Evolutionary conservation across 2,329 filamentous ascomycete genomes (phyloP), one percentile per base, ranked within the genome.

Genomic region (Juglanconis oblonga): DNA sequence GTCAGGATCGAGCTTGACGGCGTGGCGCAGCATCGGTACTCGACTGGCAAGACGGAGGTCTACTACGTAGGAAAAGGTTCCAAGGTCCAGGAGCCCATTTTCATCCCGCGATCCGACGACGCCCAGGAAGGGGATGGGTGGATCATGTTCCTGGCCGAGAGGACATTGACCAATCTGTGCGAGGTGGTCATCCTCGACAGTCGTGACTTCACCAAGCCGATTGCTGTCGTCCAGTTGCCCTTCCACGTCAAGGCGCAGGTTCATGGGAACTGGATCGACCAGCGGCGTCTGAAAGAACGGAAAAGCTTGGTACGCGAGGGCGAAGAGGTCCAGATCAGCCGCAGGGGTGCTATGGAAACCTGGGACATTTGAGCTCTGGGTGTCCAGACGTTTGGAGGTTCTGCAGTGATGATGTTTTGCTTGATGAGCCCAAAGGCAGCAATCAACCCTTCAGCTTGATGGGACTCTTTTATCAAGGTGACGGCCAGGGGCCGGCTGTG

Each of bases 81-180:
- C n/a, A 70, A 72, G 6, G 72, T 77, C 17, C 76, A 79, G 64
- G 77, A 79, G 49, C 76, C 77, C 0, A 71, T 75, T 0, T 79
- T 79, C 49, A 71, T 79, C 5, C 76, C 77, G 0, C 64, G 71
- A 13, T 64, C 65, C 0, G 68, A 70, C 1, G 68, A 69, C 14
- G 70, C 67, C 0, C 56, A 44, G 2, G 76, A 78, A 59, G 76
- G 73, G 0, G 74, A 78, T 33, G 76, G 76, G 1, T 78, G 73
- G 60, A 67, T 64, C 61, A 70, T 78, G 29, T 73, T 70, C 14
- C 59, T 70, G 50, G 65, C 70, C 33, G 67, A 71, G 49, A 55
- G 64, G 2, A 47, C 52, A 13, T 53, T 44, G 1, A 52, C 48
- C 1, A 65, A 76, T 47, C 65, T 73, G 45, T 75, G 74, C 17